These are phyloP conservation scores for Ambrosiella cleistominuta DNA, from an alignment of 2,329 filamentous ascomycete species.

Conservation along the genomic window DNA sequence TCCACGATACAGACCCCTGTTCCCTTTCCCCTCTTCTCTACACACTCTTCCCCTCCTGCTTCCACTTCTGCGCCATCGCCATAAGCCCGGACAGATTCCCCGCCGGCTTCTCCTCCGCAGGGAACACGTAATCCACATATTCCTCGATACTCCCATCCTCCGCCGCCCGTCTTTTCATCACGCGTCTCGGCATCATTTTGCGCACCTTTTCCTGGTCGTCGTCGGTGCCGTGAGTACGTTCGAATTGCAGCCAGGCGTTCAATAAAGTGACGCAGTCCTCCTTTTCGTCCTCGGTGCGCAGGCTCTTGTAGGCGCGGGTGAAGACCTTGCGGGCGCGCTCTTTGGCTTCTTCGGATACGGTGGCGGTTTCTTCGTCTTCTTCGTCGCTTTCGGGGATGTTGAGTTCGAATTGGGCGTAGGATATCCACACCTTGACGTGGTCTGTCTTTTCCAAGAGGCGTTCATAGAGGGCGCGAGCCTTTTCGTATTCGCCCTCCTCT, in stretches of 20 bases:
- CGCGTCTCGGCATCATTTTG: slow-evolving; percentile 81
- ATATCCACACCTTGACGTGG: slow-evolving; percentile 98
- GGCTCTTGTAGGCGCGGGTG: slow-evolving; percentile 63
- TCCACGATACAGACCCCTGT: neutral
- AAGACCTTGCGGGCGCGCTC: slow-evolving; percentile 67
- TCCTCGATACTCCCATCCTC: slow-evolving; percentile 93
- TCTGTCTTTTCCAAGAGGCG: slow-evolving; percentile 85
- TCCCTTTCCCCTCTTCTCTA: neutral
- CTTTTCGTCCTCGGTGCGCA: slow-evolving; percentile 81
- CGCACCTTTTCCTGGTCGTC: slow-evolving; percentile 69
- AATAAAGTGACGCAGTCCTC: slow-evolving; percentile 86
- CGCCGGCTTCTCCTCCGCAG: slow-evolving; percentile 76
- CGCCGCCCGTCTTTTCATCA: slow-evolving; percentile 80
- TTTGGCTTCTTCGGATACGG: slow-evolving; percentile 70
- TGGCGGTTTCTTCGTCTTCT: slow-evolving; percentile 45
- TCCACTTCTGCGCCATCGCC: slow-evolving; percentile 78
- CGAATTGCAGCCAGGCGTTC: slow-evolving; percentile 83
- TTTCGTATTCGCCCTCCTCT: slow-evolving; percentile 78
- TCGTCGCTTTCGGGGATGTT: slow-evolving; percentile 63
- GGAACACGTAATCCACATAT: slow-evolving; percentile 94
- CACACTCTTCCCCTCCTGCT: slow-evolving; percentile 37
- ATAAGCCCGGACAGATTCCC: slow-evolving; percentile 70
- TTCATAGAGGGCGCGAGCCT: slow-evolving; percentile 70
- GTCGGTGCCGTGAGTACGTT: slow-evolving; percentile 60
- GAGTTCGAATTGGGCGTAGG: slow-evolving; percentile 96